These are phyloP conservation scores for Hydnomerulius pinastri DNA, from an alignment of 768 basidiomycete genomes.

Conservation along the genomic window DNA sequence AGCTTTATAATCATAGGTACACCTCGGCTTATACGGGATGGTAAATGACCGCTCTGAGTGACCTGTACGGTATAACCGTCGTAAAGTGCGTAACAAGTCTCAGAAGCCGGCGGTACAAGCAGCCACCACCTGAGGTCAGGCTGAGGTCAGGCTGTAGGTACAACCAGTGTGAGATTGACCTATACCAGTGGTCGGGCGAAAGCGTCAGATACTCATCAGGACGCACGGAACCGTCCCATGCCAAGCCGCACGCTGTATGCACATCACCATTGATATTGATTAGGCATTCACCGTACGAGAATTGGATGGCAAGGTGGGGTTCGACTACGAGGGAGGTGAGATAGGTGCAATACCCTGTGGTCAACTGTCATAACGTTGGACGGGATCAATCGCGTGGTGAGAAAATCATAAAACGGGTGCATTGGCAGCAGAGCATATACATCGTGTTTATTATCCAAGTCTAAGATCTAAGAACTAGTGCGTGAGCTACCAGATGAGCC, in stretches of 20 bases:
- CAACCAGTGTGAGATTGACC: not conserved
- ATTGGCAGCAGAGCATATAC: not conserved
- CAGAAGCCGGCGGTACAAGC: not conserved
- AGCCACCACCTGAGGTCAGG: not conserved
- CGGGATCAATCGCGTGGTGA: not conserved
- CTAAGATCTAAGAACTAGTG: too few species aligned
- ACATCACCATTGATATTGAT: not conserved
- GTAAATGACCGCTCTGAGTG: not conserved
- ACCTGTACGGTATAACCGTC: not conserved
- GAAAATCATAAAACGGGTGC: not conserved
- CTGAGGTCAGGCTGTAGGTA: not conserved
- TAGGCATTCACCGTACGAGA: not conserved
- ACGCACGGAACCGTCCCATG: not conserved
- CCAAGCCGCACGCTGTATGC: not conserved
- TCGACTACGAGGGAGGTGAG: too few species aligned
- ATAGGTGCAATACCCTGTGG: too few species aligned
- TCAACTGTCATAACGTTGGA: not conserved
- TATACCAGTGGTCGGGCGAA: not conserved
- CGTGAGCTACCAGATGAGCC: conserved; percentile 5
- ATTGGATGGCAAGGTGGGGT: too few species aligned
- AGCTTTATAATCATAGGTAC: not conserved
- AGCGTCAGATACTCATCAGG: not conserved
- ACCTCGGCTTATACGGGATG: not conserved
- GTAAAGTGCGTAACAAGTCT: not conserved
- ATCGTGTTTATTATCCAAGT: not conserved